These are phyloP conservation scores for Carallia pectinifolia DNA, from an alignment of 345 rosid species.

Conservation along the genomic window DNA sequence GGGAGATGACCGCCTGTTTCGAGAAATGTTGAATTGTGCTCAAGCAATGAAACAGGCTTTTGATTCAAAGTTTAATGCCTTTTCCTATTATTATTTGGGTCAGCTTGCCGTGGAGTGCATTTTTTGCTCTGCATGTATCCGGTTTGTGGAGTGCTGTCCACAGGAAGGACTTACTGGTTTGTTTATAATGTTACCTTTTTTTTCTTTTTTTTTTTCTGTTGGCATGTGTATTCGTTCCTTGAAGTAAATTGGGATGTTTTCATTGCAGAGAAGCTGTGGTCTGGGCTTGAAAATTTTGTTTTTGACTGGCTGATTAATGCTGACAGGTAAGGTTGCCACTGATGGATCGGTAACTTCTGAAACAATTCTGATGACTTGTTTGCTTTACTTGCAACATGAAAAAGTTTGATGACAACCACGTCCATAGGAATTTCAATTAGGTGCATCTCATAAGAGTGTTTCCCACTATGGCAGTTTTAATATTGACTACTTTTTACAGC, in stretches of 20 bases:
- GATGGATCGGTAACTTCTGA: constrained; percentile 18
- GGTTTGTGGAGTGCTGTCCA: constrained; percentile 97
- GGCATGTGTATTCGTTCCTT: constrained; percentile 17
- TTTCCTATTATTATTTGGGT: constrained; percentile 17
- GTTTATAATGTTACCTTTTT: constrained; percentile 23
- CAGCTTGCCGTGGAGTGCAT: constrained; percentile 99
- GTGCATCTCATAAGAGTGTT: neutral
- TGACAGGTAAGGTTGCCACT: constrained; percentile 60
- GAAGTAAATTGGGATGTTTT: constrained; percentile 20
- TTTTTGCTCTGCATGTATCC: constrained; percentile 98
- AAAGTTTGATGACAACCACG: too few species aligned
- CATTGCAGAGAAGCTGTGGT: constrained; percentile 94
- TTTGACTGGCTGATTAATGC: constrained; percentile 99
- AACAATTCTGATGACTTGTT: constrained; percentile 14
- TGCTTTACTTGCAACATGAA: constrained; percentile 5
- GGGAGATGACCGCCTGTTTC: too few species aligned
- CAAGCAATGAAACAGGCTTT: constrained; percentile 1
- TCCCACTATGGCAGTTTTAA: constrained; percentile 2
- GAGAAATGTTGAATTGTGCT: neutral
- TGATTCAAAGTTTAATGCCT: constrained; percentile 20
- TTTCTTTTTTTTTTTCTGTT: constrained; percentile 15
- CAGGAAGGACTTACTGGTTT: constrained; percentile 96
- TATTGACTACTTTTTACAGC: neutral
- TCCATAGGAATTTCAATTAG: neutral
- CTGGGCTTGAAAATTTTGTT: constrained; percentile 97